Evolutionary conservation across 2,329 filamentous ascomycete genomes (phyloP).

Genomic region (Curvularia sp.): DNA sequence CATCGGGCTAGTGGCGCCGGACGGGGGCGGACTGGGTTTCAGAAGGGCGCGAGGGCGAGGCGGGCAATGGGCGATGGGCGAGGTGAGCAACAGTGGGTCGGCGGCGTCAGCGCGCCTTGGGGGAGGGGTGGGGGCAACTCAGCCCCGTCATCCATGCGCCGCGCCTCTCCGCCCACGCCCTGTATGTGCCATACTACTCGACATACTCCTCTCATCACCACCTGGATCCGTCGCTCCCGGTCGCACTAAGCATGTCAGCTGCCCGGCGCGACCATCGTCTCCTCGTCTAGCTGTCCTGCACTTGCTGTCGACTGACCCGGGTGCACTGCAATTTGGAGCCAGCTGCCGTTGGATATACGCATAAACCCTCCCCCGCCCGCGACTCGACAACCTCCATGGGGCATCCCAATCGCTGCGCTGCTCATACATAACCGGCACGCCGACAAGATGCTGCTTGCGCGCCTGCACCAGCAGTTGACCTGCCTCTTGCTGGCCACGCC

Average conservation of each 20-base stretch:
- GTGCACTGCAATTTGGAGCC: slow-evolving; percentile 7
- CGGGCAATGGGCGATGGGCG: background rate
- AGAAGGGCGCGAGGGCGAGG: background rate
- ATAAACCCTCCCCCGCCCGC: background rate
- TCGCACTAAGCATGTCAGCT: slow-evolving; percentile 9
- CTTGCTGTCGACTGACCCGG: background rate
- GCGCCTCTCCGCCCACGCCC: slow-evolving; percentile 7
- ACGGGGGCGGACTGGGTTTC: background rate
- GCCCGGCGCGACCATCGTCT: background rate
- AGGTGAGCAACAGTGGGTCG: slow-evolving; percentile 11
- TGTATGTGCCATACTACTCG: background rate
- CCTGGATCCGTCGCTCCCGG: background rate
- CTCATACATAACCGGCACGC: slow-evolving; percentile 25
- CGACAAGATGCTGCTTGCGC: slow-evolving; percentile 26
- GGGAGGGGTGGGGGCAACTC: background rate
- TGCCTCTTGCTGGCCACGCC: slow-evolving; percentile 32
- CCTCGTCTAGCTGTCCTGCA: background rate
- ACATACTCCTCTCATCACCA: background rate
- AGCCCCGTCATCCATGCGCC: slow-evolving; percentile 10
- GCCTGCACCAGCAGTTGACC: slow-evolving; percentile 27
- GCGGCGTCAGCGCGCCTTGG: slow-evolving; percentile 14
- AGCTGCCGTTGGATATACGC: slow-evolving; percentile 3
- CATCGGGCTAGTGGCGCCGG: background rate
- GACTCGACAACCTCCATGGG: slow-evolving; percentile 7
- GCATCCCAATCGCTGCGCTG: slow-evolving; percentile 11